Evolutionary conservation across 805 yeast genomes (phyloP).

Genomic region (Clavispora santaluciae): DNA sequence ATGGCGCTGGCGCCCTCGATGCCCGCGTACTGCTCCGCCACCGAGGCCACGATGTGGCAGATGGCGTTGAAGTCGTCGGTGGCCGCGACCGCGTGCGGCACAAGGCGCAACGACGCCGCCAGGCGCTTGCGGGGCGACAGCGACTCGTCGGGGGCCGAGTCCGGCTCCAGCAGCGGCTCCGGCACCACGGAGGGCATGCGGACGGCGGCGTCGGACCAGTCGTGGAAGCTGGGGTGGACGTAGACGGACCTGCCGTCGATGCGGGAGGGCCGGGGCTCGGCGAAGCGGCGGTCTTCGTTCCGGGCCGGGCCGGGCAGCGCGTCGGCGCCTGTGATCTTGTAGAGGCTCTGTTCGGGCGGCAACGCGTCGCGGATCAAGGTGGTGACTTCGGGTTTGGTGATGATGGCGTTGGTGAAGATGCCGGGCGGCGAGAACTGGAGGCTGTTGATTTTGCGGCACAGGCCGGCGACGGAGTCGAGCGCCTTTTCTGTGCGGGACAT

Average conservation of each 20-base stretch:
- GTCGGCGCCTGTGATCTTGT: conserved; percentile 31
- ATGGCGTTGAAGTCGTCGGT: conserved; percentile 38
- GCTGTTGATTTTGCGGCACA: conserved; percentile 34
- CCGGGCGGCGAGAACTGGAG: conserved; percentile 55
- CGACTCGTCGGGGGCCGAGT: conserved; percentile 2
- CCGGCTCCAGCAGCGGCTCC: neutral
- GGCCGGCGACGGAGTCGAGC: conserved; percentile 9
- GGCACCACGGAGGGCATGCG: conserved; percentile 19
- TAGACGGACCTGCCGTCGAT: conserved; percentile 44
- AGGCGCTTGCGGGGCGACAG: conserved; percentile 13
- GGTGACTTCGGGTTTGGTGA: conserved; percentile 48
- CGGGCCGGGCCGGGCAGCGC: conserved; percentile 10
- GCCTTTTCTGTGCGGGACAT: conserved; percentile 2
- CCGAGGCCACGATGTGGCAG: conserved; percentile 18
- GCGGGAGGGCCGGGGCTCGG: conserved; percentile 26
- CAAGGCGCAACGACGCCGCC: conserved; percentile 4
- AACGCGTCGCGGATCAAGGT: conserved; percentile 58
- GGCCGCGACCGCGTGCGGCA: conserved; percentile 11
- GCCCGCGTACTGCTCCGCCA: conserved; percentile 8
- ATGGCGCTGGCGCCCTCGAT: conserved; percentile 1
- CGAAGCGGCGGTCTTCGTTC: conserved; percentile 1
- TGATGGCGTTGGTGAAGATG: conserved; percentile 59
- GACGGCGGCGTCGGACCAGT: conserved; percentile 24
- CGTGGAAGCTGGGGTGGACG: conserved; percentile 30
- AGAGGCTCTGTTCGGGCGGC: conserved; percentile 46